Evolutionary conservation across 2,329 filamentous ascomycete genomes (phyloP), one percentile per base, ranked within the genome.

Genomic region (Penicillium psychrosexuale): DNA sequence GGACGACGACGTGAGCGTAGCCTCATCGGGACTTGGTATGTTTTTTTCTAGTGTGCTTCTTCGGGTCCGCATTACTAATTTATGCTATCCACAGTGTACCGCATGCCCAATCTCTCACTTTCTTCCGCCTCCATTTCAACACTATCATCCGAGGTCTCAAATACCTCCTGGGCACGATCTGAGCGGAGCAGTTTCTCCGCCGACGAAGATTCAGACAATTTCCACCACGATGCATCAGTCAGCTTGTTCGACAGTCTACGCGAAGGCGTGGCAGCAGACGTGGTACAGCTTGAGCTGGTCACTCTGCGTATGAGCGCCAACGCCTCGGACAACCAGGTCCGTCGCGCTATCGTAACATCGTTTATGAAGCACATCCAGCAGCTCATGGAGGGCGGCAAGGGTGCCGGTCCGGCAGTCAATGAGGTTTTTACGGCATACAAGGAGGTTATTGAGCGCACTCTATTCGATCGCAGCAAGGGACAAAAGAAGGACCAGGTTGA

Each of bases 281-380:
- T 96, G 60, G 92, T 96, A 66, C 91, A 93, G 70, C 83, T 97
- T 33, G 94, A 99, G 71, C 89, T 99, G 59, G 96, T 92, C 78
- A 90, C 91, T 44, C 80, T 97, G n/a, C 88, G 93, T 11, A 90
- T 99, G 72, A 88, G 87, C 51, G 90, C 89, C 66, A 91, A 97
- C 67, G 94, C 94, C 2, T 92, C 91, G 1, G 93, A 96, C 67
- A 83, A 87, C 61, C 89, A 94, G 72, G 90, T 97, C 67, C 89
- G 93, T 42, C 87, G 88, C 33, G 91, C 94, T 15, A 87, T 97
- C 24, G 90, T 90, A 2, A 84, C 87, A 2, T 89, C 92, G 0
- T 93, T 97, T 69, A 88, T 90, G 66, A 90, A 89, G 66, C 87
- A 89, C 54, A 88, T 92, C 43, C 82, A 85, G 6, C 87, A 91